Base-by-base conservation (phyloP, 345 rosid species). In the Bretschneidera sinensis region DNA sequence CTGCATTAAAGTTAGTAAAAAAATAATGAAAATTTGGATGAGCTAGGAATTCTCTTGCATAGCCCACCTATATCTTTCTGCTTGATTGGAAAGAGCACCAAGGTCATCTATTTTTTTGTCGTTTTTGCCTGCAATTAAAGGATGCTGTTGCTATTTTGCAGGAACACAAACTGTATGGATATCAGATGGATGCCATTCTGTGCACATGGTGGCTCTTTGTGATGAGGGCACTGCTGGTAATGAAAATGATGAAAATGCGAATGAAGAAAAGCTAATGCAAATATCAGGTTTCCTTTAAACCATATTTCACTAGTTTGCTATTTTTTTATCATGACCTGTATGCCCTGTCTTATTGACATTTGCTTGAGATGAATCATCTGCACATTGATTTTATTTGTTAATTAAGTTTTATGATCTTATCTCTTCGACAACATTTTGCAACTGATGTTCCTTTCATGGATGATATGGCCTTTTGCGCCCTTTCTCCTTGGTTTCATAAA, bases 121-220 rank as follows among this genome's bases (percentile, higher is more conserved):
- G 5, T 8, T 28, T 3, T 7, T 0, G 47, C 31, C 43, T 48
- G 54, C 57, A 50, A 45, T 57, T 62, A 60, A 73, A 59, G 55
- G 59, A 48, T 28, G 19, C 19, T 62, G 65, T 48, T 13, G 34
- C 63, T 47, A 33, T 74, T 61, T 63, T 77, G 72, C 75, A 89
- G 95, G 81, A 72, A 62, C 63, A 4, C 86, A 80, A 77, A 77
- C 79, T 62, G 61, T 85, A 69, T 89, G 97, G 95, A 57, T 87
- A 43, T 74, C 85, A 3, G 95, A 89, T 71, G 90, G 92, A 22
- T 55, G 59, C 52, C 73, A 85, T 64, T 78, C 90, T 5, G 71
- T 87, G 75, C 85, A 83, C 50, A 61, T 69, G 62, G 64, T 87
- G 66, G 61, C 48, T 24, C 69, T 69, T 18, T 73, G 75, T 33